Base-by-base conservation (phyloP, 192 early-diverging fungal species). In the Coemansia sp. region DNA sequence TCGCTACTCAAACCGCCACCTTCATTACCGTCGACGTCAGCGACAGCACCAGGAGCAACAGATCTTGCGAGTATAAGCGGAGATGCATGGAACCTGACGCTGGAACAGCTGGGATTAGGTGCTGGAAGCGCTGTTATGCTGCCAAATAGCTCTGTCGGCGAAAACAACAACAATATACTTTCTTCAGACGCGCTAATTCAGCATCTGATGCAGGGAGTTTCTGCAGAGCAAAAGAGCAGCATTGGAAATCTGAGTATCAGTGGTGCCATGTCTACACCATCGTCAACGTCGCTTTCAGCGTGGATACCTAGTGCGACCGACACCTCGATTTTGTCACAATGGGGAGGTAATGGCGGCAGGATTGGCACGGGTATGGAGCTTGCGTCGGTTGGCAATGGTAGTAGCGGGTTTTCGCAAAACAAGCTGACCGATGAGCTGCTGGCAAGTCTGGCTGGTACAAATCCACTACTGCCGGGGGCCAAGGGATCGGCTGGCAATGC, bases 151-250 rank as follows among this genome's bases (percentile, higher is more conserved):
- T 2, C 10, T 5, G 48, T 9, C 15, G 28, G 30, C 30, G 43
- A 42, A 31, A 61, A n/a, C 20, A 33, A 39, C 34, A 40, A 46
- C 31, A 43, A 16, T 16, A 4, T 68, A n/a, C 46, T 77, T 39
- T 53, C 71, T 57, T 59, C 71, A 6, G 76, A 79, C 34, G 71
- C 53, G 10, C 59, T 73, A 9, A 55, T 79, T n/a, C 76, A 72
- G 64, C 64, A 79, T 60, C 57, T 73, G 30, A 68, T 79, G 21
- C 63, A 69, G 20, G 70, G 76, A 0, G 70, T 68, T 25, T 48
- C 71, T 20, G 7, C 55, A 3, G 31, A 20, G 3, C 55, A 57
- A 15, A 61, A 55, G 23, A 43, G 4, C 9, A 34, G 35, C 35
- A 25, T n/a, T 16, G n/a, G 46, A 4, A 21, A 30, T 20, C 16